Evolutionary conservation across 2,329 filamentous ascomycete species (phyloP).

Genomic region (Metarhizium album): DNA sequence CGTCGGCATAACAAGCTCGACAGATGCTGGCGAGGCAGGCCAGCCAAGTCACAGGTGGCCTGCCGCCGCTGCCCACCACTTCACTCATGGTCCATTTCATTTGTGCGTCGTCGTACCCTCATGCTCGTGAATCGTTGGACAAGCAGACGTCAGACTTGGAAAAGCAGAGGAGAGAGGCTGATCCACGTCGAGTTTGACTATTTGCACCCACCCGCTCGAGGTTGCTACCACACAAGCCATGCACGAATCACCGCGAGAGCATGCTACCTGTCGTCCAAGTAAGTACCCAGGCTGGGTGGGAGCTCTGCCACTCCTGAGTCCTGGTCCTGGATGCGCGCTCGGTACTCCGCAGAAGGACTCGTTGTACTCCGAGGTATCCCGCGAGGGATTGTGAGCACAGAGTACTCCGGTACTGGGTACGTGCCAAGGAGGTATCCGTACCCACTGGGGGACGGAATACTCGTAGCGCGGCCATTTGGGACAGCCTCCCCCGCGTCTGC

Average conservation of each 20-base stretch:
- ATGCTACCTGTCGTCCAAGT: not conserved
- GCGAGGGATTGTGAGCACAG: not conserved
- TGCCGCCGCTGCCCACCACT: not conserved
- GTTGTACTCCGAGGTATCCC: too few relatives aligned
- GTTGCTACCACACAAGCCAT: not conserved
- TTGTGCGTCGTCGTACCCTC: not conserved
- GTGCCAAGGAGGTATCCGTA: not conserved
- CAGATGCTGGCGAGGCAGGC: not conserved
- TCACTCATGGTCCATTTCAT: not conserved
- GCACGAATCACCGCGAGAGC: not conserved
- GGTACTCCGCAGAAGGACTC: too few relatives aligned
- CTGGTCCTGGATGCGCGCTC: too few relatives aligned
- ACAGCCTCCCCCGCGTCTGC: constrained; percentile 3
- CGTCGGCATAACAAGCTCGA: not conserved
- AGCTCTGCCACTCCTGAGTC: too few relatives aligned
- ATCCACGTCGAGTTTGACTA: not conserved
- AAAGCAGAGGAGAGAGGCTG: not conserved
- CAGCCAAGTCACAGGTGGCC: not conserved
- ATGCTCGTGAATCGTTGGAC: not conserved
- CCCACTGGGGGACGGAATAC: not conserved
- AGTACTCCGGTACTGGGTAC: not conserved
- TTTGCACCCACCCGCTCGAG: not conserved
- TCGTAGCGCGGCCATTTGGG: not conserved
- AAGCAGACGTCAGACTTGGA: not conserved
- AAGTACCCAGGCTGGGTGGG: too few relatives aligned